Evolutionary conservation across 2,329 filamentous ascomycete species (phyloP).

Genomic region (Lasiodiplodia hormozganensis): DNA sequence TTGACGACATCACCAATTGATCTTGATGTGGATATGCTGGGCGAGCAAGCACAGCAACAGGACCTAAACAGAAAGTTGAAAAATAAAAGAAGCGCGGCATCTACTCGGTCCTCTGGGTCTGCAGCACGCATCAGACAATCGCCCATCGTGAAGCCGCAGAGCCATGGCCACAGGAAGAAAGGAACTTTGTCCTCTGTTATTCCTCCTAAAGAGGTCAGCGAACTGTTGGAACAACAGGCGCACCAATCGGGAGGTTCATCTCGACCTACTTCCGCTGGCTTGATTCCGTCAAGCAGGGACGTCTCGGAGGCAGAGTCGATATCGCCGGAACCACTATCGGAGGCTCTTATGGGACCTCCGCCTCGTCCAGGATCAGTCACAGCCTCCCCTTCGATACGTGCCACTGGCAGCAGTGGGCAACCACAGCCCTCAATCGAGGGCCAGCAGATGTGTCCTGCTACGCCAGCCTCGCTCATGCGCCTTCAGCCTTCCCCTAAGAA

Average conservation of each 20-base stretch:
- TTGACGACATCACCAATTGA: constrained; percentile 58
- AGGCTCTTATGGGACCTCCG: constrained; percentile 61
- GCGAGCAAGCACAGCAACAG: constrained; percentile 43
- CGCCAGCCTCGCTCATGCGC: constrained; percentile 84
- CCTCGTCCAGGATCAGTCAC: constrained; percentile 69
- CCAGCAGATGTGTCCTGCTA: constrained; percentile 59
- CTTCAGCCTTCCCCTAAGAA: constrained; percentile 45
- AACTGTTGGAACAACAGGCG: constrained; percentile 48
- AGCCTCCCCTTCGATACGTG: constrained; percentile 71
- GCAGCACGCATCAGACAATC: constrained; percentile 68
- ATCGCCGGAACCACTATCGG: constrained; percentile 57
- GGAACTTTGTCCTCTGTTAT: constrained; percentile 51
- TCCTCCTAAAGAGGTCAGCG: constrained; percentile 54
- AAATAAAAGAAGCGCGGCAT: constrained; percentile 58
- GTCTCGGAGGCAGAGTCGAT: constrained; percentile 57
- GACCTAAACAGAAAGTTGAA: constrained; percentile 41
- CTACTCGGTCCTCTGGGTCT: constrained; percentile 50
- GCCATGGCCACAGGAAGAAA: constrained; percentile 49
- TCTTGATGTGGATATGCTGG: constrained; percentile 53
- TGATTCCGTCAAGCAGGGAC: constrained; percentile 40
- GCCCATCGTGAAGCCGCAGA: constrained; percentile 73
- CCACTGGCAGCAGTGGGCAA: constrained; percentile 45
- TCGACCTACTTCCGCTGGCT: constrained; percentile 19
- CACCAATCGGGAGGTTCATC: constrained; percentile 38
- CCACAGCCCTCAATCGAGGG: constrained; percentile 39